Evolutionary conservation across 2,329 filamentous ascomycete genomes (phyloP).

Genomic region (Claviceps sorghi): DNA sequence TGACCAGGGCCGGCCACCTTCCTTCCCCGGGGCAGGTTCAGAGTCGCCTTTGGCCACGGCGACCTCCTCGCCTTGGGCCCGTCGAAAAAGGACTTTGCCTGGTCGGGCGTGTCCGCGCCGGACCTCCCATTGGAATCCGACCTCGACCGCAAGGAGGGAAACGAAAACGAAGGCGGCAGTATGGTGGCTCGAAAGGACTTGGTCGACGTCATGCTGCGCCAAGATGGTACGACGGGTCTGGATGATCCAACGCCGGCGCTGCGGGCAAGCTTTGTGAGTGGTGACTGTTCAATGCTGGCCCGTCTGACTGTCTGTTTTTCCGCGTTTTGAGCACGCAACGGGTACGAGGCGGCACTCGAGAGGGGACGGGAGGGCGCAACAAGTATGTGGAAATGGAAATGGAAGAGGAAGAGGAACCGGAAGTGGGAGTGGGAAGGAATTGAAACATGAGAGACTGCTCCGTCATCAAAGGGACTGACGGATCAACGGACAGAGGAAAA

Average conservation of each 20-base stretch:
- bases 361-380: neutral
- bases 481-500: neutral
- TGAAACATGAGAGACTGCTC: neutral
- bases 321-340: neutral
- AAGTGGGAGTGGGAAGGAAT: too few relatives aligned
- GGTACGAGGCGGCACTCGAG: neutral
- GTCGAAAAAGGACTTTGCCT: neutral
- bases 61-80: constrained; percentile 7
- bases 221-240: neutral
- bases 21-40: constrained; percentile 5
- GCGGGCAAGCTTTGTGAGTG: neutral
- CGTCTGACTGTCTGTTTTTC: neutral
- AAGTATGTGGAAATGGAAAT: neutral
- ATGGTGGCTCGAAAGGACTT: constrained; percentile 27
- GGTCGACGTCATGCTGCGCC: constrained; percentile 29
- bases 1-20: constrained; percentile 6
- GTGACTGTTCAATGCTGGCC: neutral
- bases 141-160: constrained; percentile 19
- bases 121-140: constrained; percentile 9
- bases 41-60: constrained; percentile 12
- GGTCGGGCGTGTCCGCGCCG: neutral
- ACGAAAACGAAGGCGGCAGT: constrained; percentile 22
- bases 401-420: too few relatives aligned
- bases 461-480: neutral
- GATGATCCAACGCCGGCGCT: too few relatives aligned